phyloP scores from a whole-genome alignment of 2,329 filamentous ascomycete genomes.

The Fonsecaea multimorphosa region DNA sequence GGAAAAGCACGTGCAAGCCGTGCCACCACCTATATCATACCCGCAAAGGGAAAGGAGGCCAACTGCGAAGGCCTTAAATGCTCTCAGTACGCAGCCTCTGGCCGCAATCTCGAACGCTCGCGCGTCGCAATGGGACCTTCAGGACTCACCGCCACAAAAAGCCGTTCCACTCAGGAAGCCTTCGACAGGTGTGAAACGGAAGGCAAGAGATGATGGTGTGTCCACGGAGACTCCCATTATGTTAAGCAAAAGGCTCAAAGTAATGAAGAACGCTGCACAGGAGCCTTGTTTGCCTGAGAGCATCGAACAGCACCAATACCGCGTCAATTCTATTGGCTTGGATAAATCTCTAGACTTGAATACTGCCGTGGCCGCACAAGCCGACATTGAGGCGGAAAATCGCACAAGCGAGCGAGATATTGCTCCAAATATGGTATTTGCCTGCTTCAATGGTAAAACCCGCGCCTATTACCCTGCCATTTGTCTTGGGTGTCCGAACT shows the following conservation, averaged over 20 bases:
- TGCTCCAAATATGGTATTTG: conserved; percentile 62
- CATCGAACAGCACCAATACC: not conserved
- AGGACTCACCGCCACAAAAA: conserved; percentile 46
- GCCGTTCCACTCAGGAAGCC: conserved; percentile 15
- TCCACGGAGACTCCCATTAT: not conserved
- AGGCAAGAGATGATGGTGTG: conserved; percentile 14
- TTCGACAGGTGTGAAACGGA: conserved; percentile 18
- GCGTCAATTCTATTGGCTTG: not conserved
- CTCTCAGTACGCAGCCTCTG: conserved; percentile 41
- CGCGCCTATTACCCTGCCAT: conserved; percentile 66
- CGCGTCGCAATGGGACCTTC: conserved; percentile 52
- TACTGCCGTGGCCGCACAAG: not conserved
- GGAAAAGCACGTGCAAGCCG: not conserved
- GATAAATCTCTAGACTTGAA: conserved; percentile 20
- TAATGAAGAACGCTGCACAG: not conserved
- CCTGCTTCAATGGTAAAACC: conserved; percentile 62
- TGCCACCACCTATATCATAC: not conserved
- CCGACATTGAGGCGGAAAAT: not conserved
- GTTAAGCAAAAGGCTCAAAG: conserved; percentile 14
- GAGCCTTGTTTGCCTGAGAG: not conserved
- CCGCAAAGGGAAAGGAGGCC: conserved; percentile 13
- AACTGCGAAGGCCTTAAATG: conserved; percentile 9
- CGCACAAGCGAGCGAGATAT: conserved; percentile 37
- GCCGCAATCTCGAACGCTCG: conserved; percentile 46
- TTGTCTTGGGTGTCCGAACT: conserved; percentile 57